Base-by-base conservation (phyloP, 2,329 filamentous ascomycete genomes). In the Aspergillus glaucus region DNA sequence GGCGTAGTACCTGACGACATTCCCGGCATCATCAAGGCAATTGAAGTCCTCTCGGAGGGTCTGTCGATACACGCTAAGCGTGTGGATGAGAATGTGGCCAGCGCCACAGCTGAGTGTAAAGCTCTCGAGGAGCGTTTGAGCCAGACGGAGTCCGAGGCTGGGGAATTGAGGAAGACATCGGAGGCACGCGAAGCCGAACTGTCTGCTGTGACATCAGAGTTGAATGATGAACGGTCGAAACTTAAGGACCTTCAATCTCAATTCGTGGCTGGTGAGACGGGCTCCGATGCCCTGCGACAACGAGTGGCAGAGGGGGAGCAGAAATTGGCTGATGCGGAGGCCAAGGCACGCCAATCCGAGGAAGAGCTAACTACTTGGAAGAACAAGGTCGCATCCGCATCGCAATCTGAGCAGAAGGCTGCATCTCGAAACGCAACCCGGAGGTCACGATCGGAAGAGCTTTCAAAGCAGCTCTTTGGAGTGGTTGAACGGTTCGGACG, bases 401-500 rank as follows among this genome's bases (percentile, higher is more conserved):
- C 65, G 5, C 61, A 66, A 47, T 56, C 59, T 17, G 64, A 66
- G 47, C 58, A 65, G 19, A 59, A 61, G 21, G 56, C 62, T 14
- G 74, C 74, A 14, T 72, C 72, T 21, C 81, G 84, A 45, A 81
- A 88, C 43, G 82, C 89, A 40, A 77, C 81, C 42, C 86, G 89
- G 42, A 85, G 86, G 37, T 75, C 77, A 46, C 85, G 84, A 53
- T 85, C 88, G 4, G 89, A 88, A 64, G 88, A 96, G 54, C 75
- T 97, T 10, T 94, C 90, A 1, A 86, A 90, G 60, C 82, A 85
- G 48, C 76, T 96, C 3, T 94, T 88, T 64, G 79, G 82, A 1
- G 88, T 95, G 53, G 91, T 93, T 53, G 87, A 94, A 57, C 85
- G 88, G 21, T 76, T 96, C n/a, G 80, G 81, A 50, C 83, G 86